phyloP scores from a whole-genome alignment of 768 basidiomycete genomes.

The Macrocybe gigantea region DNA sequence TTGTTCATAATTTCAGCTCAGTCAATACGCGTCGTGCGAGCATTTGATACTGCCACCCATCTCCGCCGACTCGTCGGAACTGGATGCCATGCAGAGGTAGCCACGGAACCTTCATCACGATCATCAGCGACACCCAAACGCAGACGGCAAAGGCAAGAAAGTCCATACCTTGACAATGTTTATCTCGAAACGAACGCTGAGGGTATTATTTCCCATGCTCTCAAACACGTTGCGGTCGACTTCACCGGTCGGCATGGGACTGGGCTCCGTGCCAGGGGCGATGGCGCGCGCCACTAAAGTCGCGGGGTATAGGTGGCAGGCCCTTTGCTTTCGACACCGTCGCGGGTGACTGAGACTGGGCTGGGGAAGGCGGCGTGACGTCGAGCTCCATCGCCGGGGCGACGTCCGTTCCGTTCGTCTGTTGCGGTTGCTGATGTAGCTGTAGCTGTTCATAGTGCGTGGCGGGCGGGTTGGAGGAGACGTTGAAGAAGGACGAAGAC shows the following conservation, averaged over 20 bases:
- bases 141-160: not conserved
- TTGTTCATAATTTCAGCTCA: conserved; percentile 71
- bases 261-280: conserved; percentile 30
- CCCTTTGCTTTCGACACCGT: conserved; percentile 51
- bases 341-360: conserved; percentile 19
- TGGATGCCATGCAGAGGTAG: conserved; percentile 92
- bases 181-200: conserved; percentile 94
- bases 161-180: conserved; percentile 87
- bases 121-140: conserved; percentile 2
- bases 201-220: conserved; percentile 63
- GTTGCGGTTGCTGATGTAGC: conserved; percentile 5
- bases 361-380: conserved; percentile 23
- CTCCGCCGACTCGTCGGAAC: conserved; percentile 84
- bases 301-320: conserved; percentile 77
- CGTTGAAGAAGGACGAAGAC: conserved; percentile 85
- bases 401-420: conserved; percentile 20
- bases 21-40: conserved; percentile 83
- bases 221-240: conserved; percentile 68
- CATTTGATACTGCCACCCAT: conserved; percentile 98
- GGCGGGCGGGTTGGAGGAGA: conserved; percentile 47
- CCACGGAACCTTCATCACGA: conserved; percentile 70
- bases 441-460: not conserved
- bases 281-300: conserved; percentile 36
- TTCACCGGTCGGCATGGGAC: conserved; percentile 60
- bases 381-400: conserved; percentile 24